Percentiles rank a stretch among this genome's conserved stretches.
Evolutionary conservation across 179 eudicot species (phyloP).

Genomic region (Silene coronaria): DNA sequence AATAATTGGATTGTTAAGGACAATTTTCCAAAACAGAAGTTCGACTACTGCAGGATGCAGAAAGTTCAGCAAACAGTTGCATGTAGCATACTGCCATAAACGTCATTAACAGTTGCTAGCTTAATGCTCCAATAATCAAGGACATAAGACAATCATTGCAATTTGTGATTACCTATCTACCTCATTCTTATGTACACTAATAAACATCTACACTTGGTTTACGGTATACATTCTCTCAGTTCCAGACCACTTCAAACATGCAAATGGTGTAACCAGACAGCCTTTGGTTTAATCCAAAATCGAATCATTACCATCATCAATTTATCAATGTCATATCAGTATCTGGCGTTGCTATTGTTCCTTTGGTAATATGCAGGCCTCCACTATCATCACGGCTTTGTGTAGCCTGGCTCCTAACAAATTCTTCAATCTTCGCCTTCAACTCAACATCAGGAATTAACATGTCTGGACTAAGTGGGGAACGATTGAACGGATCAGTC

Average conservation of each 20-base stretch:
- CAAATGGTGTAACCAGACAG: neutral
- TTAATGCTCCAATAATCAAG: too few relatives aligned
- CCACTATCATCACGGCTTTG: conserved; percentile 28
- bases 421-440: conserved; percentile 73
- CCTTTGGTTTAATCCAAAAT: conserved; percentile 12
- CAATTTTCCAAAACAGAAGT: too few relatives aligned
- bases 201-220: conserved; percentile 15
- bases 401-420: conserved; percentile 47
- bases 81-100: too few relatives aligned
- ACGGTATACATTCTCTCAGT: neutral
- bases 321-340: conserved; percentile 42
- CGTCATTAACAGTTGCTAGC: too few relatives aligned
- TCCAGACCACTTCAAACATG: neutral
- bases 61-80: too few relatives aligned
- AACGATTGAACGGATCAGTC: conserved; percentile 97
- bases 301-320: conserved; percentile 20
- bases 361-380: conserved; percentile 40
- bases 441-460: conserved; percentile 71
- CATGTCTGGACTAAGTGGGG: conserved; percentile 86
- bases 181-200: neutral
- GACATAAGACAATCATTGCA: too few relatives aligned
- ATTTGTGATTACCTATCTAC: too few relatives aligned
- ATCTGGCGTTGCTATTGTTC: conserved; percentile 33
- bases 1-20: too few relatives aligned
- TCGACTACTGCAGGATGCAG: too few relatives aligned